A percentile compares a stretch with the other conserved stretches of the same genome.
These are phyloP conservation scores for Knoxdaviesia proteae DNA, from an alignment of 2,329 filamentous ascomycete species.

Conservation along the genomic window DNA sequence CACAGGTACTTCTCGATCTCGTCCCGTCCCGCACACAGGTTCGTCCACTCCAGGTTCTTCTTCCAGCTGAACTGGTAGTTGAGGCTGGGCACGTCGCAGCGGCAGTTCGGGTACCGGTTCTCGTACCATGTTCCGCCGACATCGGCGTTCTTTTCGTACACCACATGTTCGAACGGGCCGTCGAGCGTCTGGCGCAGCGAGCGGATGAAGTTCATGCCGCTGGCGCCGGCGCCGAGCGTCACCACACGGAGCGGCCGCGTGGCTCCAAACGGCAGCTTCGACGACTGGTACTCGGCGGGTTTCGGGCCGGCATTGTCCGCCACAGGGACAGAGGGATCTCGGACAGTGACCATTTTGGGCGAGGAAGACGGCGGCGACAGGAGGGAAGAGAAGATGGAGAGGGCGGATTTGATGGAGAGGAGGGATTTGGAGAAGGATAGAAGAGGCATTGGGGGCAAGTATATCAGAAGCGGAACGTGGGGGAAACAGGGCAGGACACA, in stretches of 20 bases:
- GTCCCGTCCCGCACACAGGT: constrained; percentile 30
- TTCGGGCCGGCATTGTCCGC: no score
- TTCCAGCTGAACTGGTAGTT: constrained; percentile 43
- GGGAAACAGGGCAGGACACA: no score
- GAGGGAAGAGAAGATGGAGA: no score
- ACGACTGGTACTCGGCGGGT: no score
- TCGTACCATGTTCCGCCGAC: constrained; percentile 38
- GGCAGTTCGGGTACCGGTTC: constrained; percentile 35
- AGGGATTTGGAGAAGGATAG: no score
- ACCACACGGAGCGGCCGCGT: constrained; percentile 9
- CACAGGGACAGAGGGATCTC: no score
- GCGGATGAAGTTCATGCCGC: constrained; percentile 14
- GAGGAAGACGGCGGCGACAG: no score
- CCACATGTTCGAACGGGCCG: constrained; percentile 18
- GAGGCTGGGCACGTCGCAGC: constrained; percentile 35
- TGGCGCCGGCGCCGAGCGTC: constrained; percentile 11
- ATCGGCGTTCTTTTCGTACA: constrained; percentile 35
- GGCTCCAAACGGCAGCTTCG: constrained; percentile 1
- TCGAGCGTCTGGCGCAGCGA: constrained; percentile 21
- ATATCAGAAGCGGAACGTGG: no score
- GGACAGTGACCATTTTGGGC: no score
- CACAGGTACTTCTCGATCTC: constrained; percentile 36
- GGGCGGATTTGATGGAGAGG: no score
- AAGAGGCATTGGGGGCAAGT: no score
- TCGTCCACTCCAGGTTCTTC: constrained; percentile 36